phyloP scores from a whole-genome alignment of 148 eudicot species.

The Mesembryanthemum crystallinum region DNA sequence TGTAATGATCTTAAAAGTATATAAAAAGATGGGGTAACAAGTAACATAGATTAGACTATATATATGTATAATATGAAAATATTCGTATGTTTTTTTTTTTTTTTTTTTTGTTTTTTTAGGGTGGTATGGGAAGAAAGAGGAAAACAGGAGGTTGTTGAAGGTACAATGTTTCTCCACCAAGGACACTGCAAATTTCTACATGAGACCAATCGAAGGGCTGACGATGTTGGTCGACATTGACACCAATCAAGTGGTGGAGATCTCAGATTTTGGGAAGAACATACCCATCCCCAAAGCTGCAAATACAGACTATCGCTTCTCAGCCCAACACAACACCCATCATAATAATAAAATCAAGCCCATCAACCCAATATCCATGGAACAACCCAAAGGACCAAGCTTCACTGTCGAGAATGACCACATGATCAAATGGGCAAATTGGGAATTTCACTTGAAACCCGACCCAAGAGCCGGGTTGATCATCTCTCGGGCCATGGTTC shows the following conservation, averaged over 20 bases:
- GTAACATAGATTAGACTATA: too few species aligned
- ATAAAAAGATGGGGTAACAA: too few species aligned
- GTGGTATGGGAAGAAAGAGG: conserved; percentile 78
- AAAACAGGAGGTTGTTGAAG: conserved; percentile 62
- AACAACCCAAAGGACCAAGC: conserved; percentile 86
- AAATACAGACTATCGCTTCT: conserved; percentile 75
- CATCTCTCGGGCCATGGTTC: conserved; percentile 62
- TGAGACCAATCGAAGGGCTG: conserved; percentile 95
- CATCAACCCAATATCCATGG: conserved; percentile 77
- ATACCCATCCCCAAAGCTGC: conserved; percentile 77
- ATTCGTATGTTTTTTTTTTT: too few species aligned
- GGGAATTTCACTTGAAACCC: conserved; percentile 92
- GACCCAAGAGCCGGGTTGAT: conserved; percentile 93
- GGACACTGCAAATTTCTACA: conserved; percentile 83
- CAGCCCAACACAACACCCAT: conserved; percentile 31
- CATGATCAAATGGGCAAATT: conserved; percentile 80
- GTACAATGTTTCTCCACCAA: conserved; percentile 69
- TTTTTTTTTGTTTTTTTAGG: too few species aligned
- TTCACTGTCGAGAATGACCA: conserved; percentile 56
- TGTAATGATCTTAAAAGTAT: too few species aligned
- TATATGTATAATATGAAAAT: too few species aligned
- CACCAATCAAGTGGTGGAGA: conserved; percentile 53
- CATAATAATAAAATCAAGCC: conserved; percentile 28
- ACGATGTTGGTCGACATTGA: conserved; percentile 78
- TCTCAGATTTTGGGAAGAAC: conserved; percentile 52